phyloP scores from a whole-genome alignment of 352 stramenopile genomes.

The Hyaloperonospora brassicae region DNA sequence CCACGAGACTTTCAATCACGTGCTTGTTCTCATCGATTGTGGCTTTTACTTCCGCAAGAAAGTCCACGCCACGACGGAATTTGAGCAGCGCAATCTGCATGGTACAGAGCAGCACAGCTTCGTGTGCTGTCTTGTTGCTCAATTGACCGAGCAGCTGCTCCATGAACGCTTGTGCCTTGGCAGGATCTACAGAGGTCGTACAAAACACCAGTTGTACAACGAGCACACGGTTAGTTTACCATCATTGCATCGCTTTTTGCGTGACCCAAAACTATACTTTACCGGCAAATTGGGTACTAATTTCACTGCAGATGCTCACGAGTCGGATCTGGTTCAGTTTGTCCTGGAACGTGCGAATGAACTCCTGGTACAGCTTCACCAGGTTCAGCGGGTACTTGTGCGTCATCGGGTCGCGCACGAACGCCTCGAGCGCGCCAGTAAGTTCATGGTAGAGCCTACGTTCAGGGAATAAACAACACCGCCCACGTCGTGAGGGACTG shows the following conservation, averaged over 20 bases:
- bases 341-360: slow-evolving; percentile 90
- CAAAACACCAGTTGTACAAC: slow-evolving; percentile 6
- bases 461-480: neutral
- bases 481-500: neutral
- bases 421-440: slow-evolving; percentile 87
- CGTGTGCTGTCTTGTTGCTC: slow-evolving; percentile 52
- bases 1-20: slow-evolving; percentile 71
- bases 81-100: slow-evolving; percentile 75
- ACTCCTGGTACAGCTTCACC: slow-evolving; percentile 87
- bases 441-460: slow-evolving; percentile 97
- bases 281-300: slow-evolving; percentile 70
- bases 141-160: slow-evolving; percentile 51
- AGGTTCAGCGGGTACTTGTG: slow-evolving; percentile 54
- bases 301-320: slow-evolving; percentile 87
- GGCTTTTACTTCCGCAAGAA: slow-evolving; percentile 55
- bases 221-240: slow-evolving; percentile 2
- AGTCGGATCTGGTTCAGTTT: slow-evolving; percentile 95
- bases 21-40: slow-evolving; percentile 67
- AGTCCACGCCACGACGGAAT: slow-evolving; percentile 47
- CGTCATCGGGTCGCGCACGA: slow-evolving; percentile 79
- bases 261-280: neutral
- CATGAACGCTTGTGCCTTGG: slow-evolving; percentile 65
- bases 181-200: slow-evolving; percentile 26
- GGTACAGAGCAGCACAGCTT: slow-evolving; percentile 62
- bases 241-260: slow-evolving; percentile 10